Percentiles rank a stretch among this genome's conserved stretches.
phyloP scores from a whole-genome alignment of 306 rosid genomes.

The Rosa chinensis region DNA sequence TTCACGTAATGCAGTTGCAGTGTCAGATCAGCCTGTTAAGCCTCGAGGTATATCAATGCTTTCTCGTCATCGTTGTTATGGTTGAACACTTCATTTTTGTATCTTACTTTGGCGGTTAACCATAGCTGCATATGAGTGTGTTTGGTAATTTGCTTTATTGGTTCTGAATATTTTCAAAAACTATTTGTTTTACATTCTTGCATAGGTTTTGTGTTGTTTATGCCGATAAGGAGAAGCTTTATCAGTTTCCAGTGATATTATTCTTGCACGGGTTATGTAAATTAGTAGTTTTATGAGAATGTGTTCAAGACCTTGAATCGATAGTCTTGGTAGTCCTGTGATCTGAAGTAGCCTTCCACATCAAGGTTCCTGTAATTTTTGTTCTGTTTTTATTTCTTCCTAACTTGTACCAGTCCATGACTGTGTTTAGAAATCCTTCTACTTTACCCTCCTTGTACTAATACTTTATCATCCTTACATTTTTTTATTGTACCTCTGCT shows the following conservation, averaged over 20 bases:
- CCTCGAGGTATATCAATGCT: constrained; percentile 63
- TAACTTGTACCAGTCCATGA: background rate
- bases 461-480: background rate
- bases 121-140: background rate
- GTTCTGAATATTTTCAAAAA: background rate
- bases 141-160: constrained; percentile 1
- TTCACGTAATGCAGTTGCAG: constrained; percentile 36
- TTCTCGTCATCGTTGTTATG: constrained; percentile 12
- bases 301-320: background rate
- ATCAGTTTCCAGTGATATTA: background rate
- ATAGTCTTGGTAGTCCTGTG: background rate
- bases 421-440: background rate
- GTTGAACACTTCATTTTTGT: background rate
- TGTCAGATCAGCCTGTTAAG: constrained; percentile 36
- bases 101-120: background rate
- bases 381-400: background rate
- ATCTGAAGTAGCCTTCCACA: background rate
- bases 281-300: background rate
- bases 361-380: background rate
- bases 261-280: background rate
- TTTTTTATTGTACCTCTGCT: background rate
- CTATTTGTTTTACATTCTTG: background rate
- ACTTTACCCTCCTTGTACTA: background rate
- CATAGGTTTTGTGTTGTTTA: background rate
- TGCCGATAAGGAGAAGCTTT: background rate